Evolutionary conservation across 345 rosid genomes (phyloP), one percentile per base, ranked within the genome.

Genomic region (Euphorbia tirucalli): DNA sequence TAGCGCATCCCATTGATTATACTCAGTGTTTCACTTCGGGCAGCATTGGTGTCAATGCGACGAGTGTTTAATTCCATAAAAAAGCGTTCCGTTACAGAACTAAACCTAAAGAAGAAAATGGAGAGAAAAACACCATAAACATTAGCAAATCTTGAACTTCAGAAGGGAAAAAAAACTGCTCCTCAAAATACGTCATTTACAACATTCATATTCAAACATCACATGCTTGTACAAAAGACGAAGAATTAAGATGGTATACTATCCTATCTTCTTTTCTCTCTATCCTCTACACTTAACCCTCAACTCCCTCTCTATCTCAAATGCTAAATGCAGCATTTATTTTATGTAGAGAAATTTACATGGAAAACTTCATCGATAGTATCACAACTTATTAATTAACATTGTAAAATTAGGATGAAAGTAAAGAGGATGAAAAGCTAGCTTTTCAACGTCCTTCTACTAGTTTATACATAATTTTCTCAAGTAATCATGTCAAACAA

Each of bases 1-100:
- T 95, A 95, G 61, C 98, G 98, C 99, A 95, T 90, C 71, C 99
- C 98, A 85, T 92, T 95, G 64, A 95, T 92, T 71, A 95, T 89
- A 74, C 97, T 90, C 30, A 95, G 93, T 68, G 94, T 86, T 80
- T 92, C 99, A 81, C 96, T 90, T 82, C 98, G 89, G 48, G 90
- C 91, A 81, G 85, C 86, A 83, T 81, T 92, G 63, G 86, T 82
- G 73, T 95, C 99, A 71, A 86, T 82, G 66, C 93, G 89, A 71
- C 99, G 99, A 62, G 87, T 83, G 83, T 89, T 95, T 71, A 92
- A 83, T 81, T 95, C 96, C 96, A 88, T 91, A 74, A 92, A 95
- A 80, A 90, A 95, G 58, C 87, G 97, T 83, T 95, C 99, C 71
- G 99, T 95, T 69, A 89, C 96, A 61, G 97, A 92, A 82, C 97